Percentiles rank a stretch among this genome's conserved stretches.
Conservation (phyloP, 1,284 basidiomycete genomes). For the Takashimella tepidaria region DNA sequence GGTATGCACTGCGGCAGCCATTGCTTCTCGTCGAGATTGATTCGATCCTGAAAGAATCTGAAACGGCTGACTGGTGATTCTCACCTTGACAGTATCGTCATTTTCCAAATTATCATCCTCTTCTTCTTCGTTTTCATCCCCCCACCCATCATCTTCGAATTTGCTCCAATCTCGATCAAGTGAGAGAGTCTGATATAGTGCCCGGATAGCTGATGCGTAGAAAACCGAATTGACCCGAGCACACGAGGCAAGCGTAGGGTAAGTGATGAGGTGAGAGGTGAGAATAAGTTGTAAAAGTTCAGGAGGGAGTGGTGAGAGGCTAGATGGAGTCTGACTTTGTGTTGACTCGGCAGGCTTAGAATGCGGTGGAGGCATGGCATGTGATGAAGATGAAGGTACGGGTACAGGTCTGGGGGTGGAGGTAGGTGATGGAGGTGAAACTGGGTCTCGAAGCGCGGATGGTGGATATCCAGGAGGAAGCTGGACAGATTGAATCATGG, state of each 20-base stretch:
- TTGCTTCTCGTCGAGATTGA: not conserved
- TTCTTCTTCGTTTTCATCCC: not conserved
- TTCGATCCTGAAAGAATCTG: not conserved
- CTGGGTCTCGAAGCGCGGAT: no score
- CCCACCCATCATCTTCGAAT: not conserved
- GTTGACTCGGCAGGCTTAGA: not conserved
- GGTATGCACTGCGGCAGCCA: not conserved
- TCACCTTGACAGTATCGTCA: not conserved
- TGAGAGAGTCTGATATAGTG: not conserved
- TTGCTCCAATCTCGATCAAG: not conserved
- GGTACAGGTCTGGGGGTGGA: no score
- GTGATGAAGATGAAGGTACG: not conserved
- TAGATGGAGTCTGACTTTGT: not conserved
- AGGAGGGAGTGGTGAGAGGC: not conserved
- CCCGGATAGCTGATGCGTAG: not conserved
- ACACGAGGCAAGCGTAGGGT: not conserved
- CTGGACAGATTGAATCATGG: no score
- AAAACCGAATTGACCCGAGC: not conserved
- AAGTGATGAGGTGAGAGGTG: not conserved
- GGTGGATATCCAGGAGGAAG: no score
- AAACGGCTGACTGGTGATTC: not conserved
- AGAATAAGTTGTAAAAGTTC: not conserved
- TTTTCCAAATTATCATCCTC: no score
- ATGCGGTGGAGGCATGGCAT: not conserved
- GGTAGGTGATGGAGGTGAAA: no score